phyloP scores from a whole-genome alignment of 2,329 filamentous ascomycete genomes.

The Pyrenophora tritici-repentis region DNA sequence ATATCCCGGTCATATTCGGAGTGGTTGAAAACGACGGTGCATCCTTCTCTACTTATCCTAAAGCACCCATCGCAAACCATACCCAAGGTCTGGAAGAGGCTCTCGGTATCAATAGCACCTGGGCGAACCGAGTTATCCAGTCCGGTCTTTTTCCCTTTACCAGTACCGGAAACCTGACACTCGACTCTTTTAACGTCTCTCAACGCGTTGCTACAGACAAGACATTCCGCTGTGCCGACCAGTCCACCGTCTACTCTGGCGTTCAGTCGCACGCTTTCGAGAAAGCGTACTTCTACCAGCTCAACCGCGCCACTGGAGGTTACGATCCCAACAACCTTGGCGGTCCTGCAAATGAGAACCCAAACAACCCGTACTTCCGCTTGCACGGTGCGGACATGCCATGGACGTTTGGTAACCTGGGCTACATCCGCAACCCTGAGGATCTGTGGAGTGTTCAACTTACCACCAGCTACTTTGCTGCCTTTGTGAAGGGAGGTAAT shows the following conservation, averaged over 20 bases:
- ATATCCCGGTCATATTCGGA: slow-evolving; percentile 63
- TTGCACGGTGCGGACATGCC: slow-evolving; percentile 61
- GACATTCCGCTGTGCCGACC: slow-evolving; percentile 64
- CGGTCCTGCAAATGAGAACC: slow-evolving; percentile 55
- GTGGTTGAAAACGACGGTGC: slow-evolving; percentile 61
- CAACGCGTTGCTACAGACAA: slow-evolving; percentile 62
- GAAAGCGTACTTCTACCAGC: slow-evolving; percentile 63
- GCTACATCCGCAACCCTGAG: slow-evolving; percentile 55
- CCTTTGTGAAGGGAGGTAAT: slow-evolving; percentile 57
- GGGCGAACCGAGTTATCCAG: slow-evolving; percentile 41
- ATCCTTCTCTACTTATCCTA: slow-evolving; percentile 58
- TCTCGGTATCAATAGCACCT: slow-evolving; percentile 53
- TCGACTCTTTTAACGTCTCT: slow-evolving; percentile 62
- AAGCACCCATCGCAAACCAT: slow-evolving; percentile 49
- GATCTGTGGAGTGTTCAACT: slow-evolving; percentile 56
- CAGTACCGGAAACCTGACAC: slow-evolving; percentile 56
- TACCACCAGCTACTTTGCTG: slow-evolving; percentile 55
- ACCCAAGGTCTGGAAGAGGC: slow-evolving; percentile 52
- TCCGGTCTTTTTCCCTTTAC: slow-evolving; percentile 58
- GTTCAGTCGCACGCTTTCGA: slow-evolving; percentile 53
- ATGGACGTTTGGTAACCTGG: slow-evolving; percentile 60
- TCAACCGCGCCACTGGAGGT: slow-evolving; percentile 61
- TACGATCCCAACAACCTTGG: slow-evolving; percentile 60
- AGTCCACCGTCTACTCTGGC: slow-evolving; percentile 62
- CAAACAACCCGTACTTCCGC: slow-evolving; percentile 59